Base-by-base conservation (phyloP, 1,139 yeast species). In the Nadsonia starkeyi-henricii region DNA sequence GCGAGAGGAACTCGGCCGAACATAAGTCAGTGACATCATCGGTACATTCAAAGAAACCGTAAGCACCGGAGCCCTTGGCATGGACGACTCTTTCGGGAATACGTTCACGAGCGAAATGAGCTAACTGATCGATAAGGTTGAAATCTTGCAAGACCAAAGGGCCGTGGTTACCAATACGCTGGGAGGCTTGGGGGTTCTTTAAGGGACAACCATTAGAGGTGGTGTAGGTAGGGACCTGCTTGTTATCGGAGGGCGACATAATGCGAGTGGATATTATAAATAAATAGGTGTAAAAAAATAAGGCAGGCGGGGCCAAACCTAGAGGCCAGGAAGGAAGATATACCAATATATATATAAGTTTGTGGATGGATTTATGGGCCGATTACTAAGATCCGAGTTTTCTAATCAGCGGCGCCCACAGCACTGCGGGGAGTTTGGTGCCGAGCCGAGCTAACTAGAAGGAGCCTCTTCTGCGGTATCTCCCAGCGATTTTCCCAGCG, bases 31-130 rank as follows among this genome's bases (percentile, higher is more conserved):
- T 70, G 60, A 85, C 77, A 57, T 85, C 91, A 62, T 85, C 89
- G 39, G 95, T 85, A 54, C 80, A 81, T 66, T 81, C 91, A 59
- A 85, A 85, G 53, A 69, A 75, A 59, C 93, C 91, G 62, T 74
- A 80, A 47, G 93, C 93, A 57, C 94, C 95, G 43, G 86, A 83
- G 55, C 95, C 95, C 67, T 84, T 84, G 53, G 94, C 94, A 63
- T 85, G 95, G 47, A 85, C 95, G 49, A 85, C 93, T 66, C 95
- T 77, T 69, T 85, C 94, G 42, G 95, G 94, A 53, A 85, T 79
- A 65, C 94, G 75, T 69, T 85, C 95, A 59, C 94, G 77, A 69
- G 83, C 91, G 59, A 85, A 85, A 64, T 83, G 93, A 28, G 94
- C 84, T 49, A 85, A 68, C 43, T 83, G 72, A 61, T 85, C 95